A percentile compares a stretch with the other conserved stretches of the same genome.
phyloP scores from a whole-genome alignment of 208 protist species.

The Trypanosoma theileri region DNA sequence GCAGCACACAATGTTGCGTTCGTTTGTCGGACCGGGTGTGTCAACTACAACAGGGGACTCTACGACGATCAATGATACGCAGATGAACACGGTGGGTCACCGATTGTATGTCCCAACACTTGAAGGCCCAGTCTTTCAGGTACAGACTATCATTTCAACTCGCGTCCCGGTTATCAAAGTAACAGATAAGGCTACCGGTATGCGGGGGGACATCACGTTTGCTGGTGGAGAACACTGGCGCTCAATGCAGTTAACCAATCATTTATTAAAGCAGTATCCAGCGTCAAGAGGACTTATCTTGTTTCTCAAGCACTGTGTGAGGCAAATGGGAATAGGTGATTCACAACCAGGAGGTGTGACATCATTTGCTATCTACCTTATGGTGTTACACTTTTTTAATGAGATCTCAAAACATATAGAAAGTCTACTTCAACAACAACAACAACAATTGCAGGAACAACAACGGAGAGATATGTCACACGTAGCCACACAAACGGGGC shows the following conservation, averaged over 20 bases:
- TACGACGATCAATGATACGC: neutral
- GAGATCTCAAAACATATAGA: constrained; percentile 45
- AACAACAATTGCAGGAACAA: constrained; percentile 20
- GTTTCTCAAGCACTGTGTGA: constrained; percentile 83
- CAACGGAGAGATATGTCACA: neutral
- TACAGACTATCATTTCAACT: constrained; percentile 77
- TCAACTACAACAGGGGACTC: neutral
- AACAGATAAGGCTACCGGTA: constrained; percentile 53
- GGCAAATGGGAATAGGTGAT: constrained; percentile 63
- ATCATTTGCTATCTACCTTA: constrained; percentile 84
- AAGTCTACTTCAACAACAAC: constrained; percentile 34
- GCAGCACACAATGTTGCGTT: neutral
- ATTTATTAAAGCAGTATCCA: constrained; percentile 56
- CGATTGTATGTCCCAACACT: constrained; percentile 48
- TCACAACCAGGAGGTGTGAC: constrained; percentile 71
- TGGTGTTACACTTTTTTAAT: constrained; percentile 86
- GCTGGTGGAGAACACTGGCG: constrained; percentile 86
- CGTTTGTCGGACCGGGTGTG: neutral
- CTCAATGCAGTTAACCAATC: constrained; percentile 77
- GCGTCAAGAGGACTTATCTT: constrained; percentile 70
- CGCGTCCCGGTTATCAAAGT: constrained; percentile 88
- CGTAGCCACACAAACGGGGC: neutral
- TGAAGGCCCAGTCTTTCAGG: constrained; percentile 60
- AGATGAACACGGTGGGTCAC: constrained; percentile 10
- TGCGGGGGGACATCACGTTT: constrained; percentile 82